These are phyloP conservation scores for Chrysopogon serrulatus DNA, from an alignment of 176 grass and related monocot genomes.

Conservation along the genomic window DNA sequence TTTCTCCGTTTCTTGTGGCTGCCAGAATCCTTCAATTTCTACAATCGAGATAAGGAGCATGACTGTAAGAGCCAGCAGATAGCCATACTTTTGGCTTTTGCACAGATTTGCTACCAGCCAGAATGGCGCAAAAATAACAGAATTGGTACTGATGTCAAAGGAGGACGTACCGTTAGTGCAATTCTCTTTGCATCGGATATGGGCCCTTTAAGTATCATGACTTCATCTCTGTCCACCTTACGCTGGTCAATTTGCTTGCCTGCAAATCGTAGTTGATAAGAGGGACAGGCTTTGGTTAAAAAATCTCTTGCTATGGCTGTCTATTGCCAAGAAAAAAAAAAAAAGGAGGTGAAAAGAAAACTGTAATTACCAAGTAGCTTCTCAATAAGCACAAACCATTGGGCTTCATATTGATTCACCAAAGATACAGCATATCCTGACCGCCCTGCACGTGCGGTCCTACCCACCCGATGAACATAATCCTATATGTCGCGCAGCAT, in stretches of 20 bases:
- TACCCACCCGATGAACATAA: constrained; percentile 96
- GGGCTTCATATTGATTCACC: constrained; percentile 85
- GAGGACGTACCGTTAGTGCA: constrained; percentile 46
- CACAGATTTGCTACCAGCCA: background rate
- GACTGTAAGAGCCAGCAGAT: background rate
- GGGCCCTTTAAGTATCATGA: constrained; percentile 55
- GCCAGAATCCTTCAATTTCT: constrained; percentile 67
- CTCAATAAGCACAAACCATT: constrained; percentile 81
- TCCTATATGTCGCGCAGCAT: constrained; percentile 44
- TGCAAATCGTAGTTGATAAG: constrained; percentile 12
- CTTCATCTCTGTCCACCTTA: constrained; percentile 43
- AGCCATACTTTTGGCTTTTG: background rate
- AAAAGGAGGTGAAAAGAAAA: background rate
- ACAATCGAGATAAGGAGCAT: background rate
- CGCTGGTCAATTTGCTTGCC: constrained; percentile 52
- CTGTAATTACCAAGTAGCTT: constrained; percentile 60
- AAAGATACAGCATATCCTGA: constrained; percentile 86
- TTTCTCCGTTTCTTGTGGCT: constrained; percentile 52
- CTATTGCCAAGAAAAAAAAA: background rate
- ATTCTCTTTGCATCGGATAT: constrained; percentile 72
- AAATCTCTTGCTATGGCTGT: background rate
- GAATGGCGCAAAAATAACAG: background rate
- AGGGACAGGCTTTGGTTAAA: background rate
- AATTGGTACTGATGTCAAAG: background rate
- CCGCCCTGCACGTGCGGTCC: constrained; percentile 84